phyloP scores from a whole-genome alignment of 2,329 filamentous ascomycete species.

The Xylaria sp. region DNA sequence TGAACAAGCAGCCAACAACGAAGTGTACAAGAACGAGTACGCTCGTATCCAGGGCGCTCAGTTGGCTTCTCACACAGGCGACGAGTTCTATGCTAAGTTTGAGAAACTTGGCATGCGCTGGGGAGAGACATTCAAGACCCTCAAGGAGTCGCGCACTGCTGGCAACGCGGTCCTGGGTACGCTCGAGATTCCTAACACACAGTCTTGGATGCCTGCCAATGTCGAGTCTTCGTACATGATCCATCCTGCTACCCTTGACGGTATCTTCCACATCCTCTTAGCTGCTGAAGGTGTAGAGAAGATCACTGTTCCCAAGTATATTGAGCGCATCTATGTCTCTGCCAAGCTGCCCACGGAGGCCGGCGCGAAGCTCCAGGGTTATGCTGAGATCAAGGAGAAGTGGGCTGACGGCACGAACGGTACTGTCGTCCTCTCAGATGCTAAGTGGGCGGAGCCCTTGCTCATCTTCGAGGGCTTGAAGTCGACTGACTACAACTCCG shows the following conservation, averaged over 20 bases:
- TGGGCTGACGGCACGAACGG: slow-evolving; percentile 29
- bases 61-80: slow-evolving; percentile 20
- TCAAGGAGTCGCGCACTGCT: slow-evolving; percentile 20
- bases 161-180: slow-evolving; percentile 23
- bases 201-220: slow-evolving; percentile 24
- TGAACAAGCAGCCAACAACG: slow-evolving; percentile 23
- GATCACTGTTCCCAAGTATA: slow-evolving; percentile 28
- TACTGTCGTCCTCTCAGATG: slow-evolving; percentile 28
- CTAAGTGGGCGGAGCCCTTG: slow-evolving; percentile 28
- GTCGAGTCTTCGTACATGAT: slow-evolving; percentile 26
- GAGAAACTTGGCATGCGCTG: slow-evolving; percentile 28
- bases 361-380: slow-evolving; percentile 24
- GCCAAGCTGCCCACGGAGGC: slow-evolving; percentile 24
- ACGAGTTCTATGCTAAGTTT: slow-evolving; percentile 28
- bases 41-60: slow-evolving; percentile 19
- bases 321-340: slow-evolving; percentile 28
- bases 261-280: slow-evolving; percentile 28
- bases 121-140: slow-evolving; percentile 25
- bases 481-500: slow-evolving; percentile 25
- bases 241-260: slow-evolving; percentile 26
- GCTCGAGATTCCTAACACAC: slow-evolving; percentile 26
- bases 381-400: slow-evolving; percentile 28
- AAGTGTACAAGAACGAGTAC: slow-evolving; percentile 25
- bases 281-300: slow-evolving; percentile 26
- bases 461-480: slow-evolving; percentile 29